Conservation (phyloP, 352 stramenopile species). For the Thalassiosira oceanica region DNA sequence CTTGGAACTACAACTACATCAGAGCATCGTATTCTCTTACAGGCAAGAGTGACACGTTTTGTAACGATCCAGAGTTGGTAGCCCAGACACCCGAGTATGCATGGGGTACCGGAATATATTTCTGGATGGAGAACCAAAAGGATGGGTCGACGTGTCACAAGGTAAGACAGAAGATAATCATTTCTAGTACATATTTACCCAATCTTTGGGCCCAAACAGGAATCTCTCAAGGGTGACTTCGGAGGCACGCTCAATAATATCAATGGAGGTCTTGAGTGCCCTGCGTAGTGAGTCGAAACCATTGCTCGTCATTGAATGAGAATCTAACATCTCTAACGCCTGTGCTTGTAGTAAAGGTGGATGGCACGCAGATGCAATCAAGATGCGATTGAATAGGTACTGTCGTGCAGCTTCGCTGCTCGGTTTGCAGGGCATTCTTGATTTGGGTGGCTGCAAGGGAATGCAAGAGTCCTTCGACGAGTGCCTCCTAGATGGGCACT, state of each 20-base stretch:
- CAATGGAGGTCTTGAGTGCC: slow-evolving; percentile 1
- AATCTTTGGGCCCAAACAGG: slow-evolving; percentile 5
- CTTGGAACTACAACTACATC: slow-evolving; percentile 26
- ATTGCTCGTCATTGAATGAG: too few relatives aligned
- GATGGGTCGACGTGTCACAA: slow-evolving; percentile 21
- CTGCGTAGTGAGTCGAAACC: too few relatives aligned
- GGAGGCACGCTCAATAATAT: slow-evolving; percentile 5
- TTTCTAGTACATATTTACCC: slow-evolving; percentile 19
- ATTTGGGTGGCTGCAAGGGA: slow-evolving; percentile 15
- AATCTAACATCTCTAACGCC: too few relatives aligned
- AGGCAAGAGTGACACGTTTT: slow-evolving; percentile 16
- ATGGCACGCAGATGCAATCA: slow-evolving; percentile 35
- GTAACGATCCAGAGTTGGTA: slow-evolving; percentile 19
- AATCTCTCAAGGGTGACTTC: slow-evolving; percentile 4
- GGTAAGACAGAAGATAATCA: slow-evolving; percentile 3
- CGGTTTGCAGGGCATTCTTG: slow-evolving; percentile 1
- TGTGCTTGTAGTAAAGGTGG: too few relatives aligned
- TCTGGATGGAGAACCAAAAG: slow-evolving; percentile 19
- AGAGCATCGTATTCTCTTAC: slow-evolving; percentile 10
- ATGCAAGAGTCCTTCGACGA: background rate
- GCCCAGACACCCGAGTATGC: slow-evolving; percentile 4
- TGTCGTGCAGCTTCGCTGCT: slow-evolving; percentile 33
- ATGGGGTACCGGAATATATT: slow-evolving; percentile 13
- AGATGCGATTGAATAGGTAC: slow-evolving; percentile 50
- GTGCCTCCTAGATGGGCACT: slow-evolving; percentile 13